Conservation (phyloP, 2,329 filamentous ascomycete genomes). For the Ramichloridium luteum region DNA sequence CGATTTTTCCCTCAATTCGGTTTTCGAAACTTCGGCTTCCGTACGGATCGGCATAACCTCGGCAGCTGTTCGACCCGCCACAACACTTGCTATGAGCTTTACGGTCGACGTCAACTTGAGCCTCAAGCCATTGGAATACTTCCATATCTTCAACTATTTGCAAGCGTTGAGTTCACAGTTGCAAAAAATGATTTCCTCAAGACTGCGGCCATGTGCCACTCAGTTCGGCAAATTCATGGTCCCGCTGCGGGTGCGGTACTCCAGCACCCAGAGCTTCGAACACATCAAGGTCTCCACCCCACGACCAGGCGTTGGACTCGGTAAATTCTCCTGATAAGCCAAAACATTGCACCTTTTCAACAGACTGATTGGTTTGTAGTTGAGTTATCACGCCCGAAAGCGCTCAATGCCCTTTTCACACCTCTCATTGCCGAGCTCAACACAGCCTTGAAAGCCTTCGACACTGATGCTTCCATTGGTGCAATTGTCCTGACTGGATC, state of each 20-base stretch:
- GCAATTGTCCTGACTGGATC: conserved; percentile 82
- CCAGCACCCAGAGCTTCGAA: conserved; percentile 52
- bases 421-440: conserved; percentile 87
- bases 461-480: conserved; percentile 55
- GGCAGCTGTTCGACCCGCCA: too few species aligned
- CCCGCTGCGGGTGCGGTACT: conserved; percentile 43
- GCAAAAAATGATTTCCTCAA: conserved; percentile 23
- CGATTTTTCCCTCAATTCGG: too few species aligned
- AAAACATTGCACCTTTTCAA: conserved; percentile 1
- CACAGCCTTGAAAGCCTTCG: conserved; percentile 58
- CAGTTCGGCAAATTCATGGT: conserved; percentile 47
- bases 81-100: too few species aligned
- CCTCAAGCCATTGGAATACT: too few species aligned
- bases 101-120: too few species aligned
- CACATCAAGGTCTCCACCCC: conserved; percentile 72
- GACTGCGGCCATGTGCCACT: conserved; percentile 47
- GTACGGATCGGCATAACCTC: too few species aligned
- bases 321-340: too few species aligned
- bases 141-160: too few species aligned
- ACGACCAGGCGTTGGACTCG: conserved; percentile 78
- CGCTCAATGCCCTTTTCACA: conserved; percentile 84
- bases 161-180: too few species aligned
- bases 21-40: too few species aligned
- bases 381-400: conserved; percentile 85
- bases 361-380: conserved; percentile 46